Percentiles rank a stretch among this genome's conserved stretches.
Evolutionary conservation across 129 eudicot genomes (phyloP).

Genomic region (Lactuca sativa): DNA sequence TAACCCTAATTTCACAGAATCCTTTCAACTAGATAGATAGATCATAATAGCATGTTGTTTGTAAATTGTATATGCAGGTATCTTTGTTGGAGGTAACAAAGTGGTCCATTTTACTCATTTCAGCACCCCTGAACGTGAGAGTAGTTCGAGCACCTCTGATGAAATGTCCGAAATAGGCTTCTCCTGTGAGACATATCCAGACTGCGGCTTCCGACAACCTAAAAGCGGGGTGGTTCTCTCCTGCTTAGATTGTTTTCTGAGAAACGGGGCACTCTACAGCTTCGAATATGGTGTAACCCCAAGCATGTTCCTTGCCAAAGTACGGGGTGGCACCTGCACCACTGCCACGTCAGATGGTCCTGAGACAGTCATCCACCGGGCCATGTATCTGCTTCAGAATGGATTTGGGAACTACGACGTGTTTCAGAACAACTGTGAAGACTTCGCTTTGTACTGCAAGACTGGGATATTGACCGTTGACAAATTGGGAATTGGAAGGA

Average conservation of each 20-base stretch:
- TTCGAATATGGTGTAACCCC: constrained; percentile 76
- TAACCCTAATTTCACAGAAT: constrained; percentile 11
- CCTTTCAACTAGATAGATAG: too few species aligned
- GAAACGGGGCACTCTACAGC: constrained; percentile 64
- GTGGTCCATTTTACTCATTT: constrained; percentile 83
- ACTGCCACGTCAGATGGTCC: constrained; percentile 69
- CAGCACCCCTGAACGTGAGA: constrained; percentile 22
- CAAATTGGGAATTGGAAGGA: constrained; percentile 71
- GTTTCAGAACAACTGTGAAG: constrained; percentile 88
- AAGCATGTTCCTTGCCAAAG: constrained; percentile 63
- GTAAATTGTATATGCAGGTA: constrained; percentile 50
- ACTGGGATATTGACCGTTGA: constrained; percentile 73
- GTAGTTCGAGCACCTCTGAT: constrained; percentile 33
- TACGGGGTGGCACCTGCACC: constrained; percentile 93
- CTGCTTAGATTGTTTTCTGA: constrained; percentile 83
- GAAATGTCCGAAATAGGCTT: constrained; percentile 32
- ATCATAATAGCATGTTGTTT: not conserved
- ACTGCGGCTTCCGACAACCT: constrained; percentile 80
- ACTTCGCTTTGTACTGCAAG: constrained; percentile 83
- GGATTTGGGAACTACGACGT: constrained; percentile 86
- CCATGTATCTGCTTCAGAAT: constrained; percentile 70
- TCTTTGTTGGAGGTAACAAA: constrained; percentile 79
- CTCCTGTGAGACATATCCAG: constrained; percentile 67
- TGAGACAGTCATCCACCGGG: constrained; percentile 60
- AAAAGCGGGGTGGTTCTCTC: constrained; percentile 79